A percentile compares a stretch with the other conserved stretches of the same genome.
phyloP scores from a whole-genome alignment of 495 filamentous ascomycete species.

The Tuber indicum region DNA sequence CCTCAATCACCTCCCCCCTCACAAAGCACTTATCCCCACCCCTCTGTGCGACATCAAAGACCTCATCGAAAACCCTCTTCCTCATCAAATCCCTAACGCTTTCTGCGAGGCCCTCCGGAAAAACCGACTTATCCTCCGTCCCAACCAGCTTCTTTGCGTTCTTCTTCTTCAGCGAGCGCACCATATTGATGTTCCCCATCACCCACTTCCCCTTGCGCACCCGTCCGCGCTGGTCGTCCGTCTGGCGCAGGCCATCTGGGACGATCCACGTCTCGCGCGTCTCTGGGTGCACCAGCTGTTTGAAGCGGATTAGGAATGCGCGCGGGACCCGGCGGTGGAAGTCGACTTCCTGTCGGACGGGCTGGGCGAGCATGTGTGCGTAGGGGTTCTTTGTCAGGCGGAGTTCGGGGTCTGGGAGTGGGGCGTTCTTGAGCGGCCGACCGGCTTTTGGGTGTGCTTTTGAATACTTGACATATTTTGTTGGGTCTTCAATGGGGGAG shows the following conservation, averaged over 20 bases:
- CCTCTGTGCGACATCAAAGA: constrained; percentile 49
- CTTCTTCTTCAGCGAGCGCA: constrained; percentile 11
- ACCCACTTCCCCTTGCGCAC: constrained; percentile 11
- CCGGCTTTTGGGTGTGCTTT: constrained; percentile 20
- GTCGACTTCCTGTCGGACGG: constrained; percentile 32
- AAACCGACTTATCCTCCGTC: constrained; percentile 7
- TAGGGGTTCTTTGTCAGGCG: constrained; percentile 34
- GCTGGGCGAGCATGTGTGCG: constrained; percentile 34
- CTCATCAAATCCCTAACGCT: constrained; percentile 25
- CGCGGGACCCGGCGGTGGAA: constrained; percentile 32
- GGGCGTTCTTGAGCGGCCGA: constrained; percentile 20
- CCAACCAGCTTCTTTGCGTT: constrained; percentile 23
- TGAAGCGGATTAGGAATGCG: constrained; percentile 32
- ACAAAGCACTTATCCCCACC: constrained; percentile 2
- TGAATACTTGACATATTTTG: constrained; percentile 30
- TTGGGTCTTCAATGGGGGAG: constrained; percentile 29
- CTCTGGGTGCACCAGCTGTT: constrained; percentile 25
- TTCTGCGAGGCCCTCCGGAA: constrained; percentile 27
- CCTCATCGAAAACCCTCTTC: constrained; percentile 40
- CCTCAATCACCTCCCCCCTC: constrained; percentile 42
- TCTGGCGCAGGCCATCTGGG: constrained; percentile 29
- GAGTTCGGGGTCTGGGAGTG: constrained; percentile 18
- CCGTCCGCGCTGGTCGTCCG: constrained; percentile 18
- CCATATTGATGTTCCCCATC: constrained; percentile 19
- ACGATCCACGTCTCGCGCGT: constrained; percentile 27